These are phyloP conservation scores for Brasenia schreberi DNA, from an alignment of 164 flowering plant species.

Conservation along the genomic window DNA sequence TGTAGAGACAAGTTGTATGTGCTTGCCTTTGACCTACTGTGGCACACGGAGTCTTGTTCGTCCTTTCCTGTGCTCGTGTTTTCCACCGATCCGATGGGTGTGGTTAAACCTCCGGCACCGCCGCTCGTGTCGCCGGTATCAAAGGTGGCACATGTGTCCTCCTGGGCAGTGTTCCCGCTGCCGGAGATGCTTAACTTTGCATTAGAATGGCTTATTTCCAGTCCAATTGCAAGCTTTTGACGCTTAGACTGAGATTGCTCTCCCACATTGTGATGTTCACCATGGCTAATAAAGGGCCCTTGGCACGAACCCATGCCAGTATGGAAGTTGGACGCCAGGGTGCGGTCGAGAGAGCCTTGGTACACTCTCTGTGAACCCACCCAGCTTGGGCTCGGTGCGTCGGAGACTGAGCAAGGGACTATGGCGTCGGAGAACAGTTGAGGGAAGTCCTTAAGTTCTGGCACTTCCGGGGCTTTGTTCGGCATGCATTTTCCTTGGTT, in stretches of 20 bases:
- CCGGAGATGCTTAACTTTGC: slow-evolving; percentile 25
- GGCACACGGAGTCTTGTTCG: slow-evolving; percentile 59
- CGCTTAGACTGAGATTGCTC: slow-evolving; percentile 3
- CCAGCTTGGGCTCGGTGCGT: background rate
- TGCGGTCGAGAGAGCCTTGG: background rate
- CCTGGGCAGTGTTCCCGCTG: slow-evolving; percentile 29
- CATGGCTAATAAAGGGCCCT: background rate
- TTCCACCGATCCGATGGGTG: slow-evolving; percentile 40
- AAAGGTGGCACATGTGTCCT: slow-evolving; percentile 20
- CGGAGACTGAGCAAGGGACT: slow-evolving; percentile 38
- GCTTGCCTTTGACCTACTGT: slow-evolving; percentile 35
- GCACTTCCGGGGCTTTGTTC: slow-evolving; percentile 2
- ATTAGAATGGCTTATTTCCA: slow-evolving; percentile 7
- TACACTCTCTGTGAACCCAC: background rate
- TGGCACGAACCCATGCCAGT: slow-evolving; percentile 43
- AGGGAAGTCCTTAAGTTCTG: slow-evolving; percentile 15
- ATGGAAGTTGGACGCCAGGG: background rate
- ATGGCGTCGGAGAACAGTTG: slow-evolving; percentile 54
- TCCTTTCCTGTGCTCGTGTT: slow-evolving; percentile 46
- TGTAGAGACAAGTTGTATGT: background rate
- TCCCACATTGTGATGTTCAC: slow-evolving; percentile 8
- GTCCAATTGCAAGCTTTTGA: slow-evolving; percentile 9
- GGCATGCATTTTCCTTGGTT: slow-evolving; percentile 44
- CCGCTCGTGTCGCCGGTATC: slow-evolving; percentile 33
- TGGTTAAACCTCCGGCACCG: slow-evolving; percentile 21